phyloP scores from a whole-genome alignment of 805 yeast genomes.

The Hanseniaspora thailandica region DNA sequence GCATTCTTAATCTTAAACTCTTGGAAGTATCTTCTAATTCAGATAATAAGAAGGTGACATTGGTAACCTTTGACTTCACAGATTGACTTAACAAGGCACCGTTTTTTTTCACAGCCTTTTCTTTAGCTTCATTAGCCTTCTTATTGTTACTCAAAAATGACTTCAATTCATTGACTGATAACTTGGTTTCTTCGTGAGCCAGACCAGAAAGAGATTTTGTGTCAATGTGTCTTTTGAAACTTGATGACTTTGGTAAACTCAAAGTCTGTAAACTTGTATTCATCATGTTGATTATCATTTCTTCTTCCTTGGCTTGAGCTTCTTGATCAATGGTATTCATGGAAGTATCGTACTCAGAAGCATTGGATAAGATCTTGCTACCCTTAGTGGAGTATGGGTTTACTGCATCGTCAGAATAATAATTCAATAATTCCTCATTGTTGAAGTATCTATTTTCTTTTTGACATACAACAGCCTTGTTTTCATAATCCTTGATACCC shows the following conservation, averaged over 20 bases:
- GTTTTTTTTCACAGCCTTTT: background rate
- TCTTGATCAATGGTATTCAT: background rate
- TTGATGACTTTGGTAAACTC: slow-evolving; percentile 4
- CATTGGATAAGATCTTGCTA: slow-evolving; percentile 20
- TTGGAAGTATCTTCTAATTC: slow-evolving; percentile 25
- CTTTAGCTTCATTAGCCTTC: background rate
- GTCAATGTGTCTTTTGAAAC: slow-evolving; percentile 5
- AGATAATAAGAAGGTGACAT: slow-evolving; percentile 28
- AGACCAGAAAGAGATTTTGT: slow-evolving; percentile 3
- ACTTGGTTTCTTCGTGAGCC: background rate
- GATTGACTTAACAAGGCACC: slow-evolving; percentile 26
- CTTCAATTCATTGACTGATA: slow-evolving; percentile 1
- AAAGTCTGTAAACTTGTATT: slow-evolving; percentile 5
- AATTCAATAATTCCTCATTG: slow-evolving; percentile 25
- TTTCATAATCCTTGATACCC: slow-evolving; percentile 22
- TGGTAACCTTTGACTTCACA: slow-evolving; percentile 29
- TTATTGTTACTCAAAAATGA: background rate
- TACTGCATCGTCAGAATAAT: slow-evolving; percentile 25
- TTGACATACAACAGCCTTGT: slow-evolving; percentile 19
- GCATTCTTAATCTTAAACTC: slow-evolving; percentile 24
- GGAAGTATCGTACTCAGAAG: background rate
- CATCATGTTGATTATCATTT: slow-evolving; percentile 8
- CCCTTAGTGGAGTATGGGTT: slow-evolving; percentile 26
- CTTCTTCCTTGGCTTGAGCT: slow-evolving; percentile 3
- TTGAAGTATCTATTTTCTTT: slow-evolving; percentile 21